A percentile compares a stretch with the other conserved stretches of the same genome.
These are phyloP conservation scores for Globisporangium okanoganense DNA, from an alignment of 352 stramenopile species.

Conservation along the genomic window DNA sequence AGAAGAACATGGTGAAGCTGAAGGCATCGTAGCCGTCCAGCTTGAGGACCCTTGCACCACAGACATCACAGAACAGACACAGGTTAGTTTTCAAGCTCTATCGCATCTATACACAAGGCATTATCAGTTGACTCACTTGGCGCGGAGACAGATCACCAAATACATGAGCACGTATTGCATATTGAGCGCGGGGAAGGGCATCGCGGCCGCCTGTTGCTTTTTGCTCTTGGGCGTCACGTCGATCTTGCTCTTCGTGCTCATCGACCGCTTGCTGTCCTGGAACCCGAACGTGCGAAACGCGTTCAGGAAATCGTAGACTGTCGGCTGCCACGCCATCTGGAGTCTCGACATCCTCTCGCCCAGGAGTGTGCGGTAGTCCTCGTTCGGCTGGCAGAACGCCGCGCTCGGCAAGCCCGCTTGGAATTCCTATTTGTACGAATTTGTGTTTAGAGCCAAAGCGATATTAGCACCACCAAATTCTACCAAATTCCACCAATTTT, in stretches of 20 bases:
- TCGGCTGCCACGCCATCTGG: conserved; percentile 66
- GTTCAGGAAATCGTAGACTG: conserved; percentile 73
- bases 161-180: conserved; percentile 82
- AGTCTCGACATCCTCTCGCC: conserved; percentile 26
- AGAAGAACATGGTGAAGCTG: conserved; percentile 84
- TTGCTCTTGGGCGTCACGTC: conserved; percentile 29
- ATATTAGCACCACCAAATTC: neutral
- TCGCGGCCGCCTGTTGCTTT: conserved; percentile 9
- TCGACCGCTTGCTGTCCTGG: conserved; percentile 78
- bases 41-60: conserved; percentile 27
- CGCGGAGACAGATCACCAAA: conserved; percentile 65
- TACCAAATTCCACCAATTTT: neutral
- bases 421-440: conserved; percentile 23
- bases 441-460: neutral
- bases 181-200: conserved; percentile 70
- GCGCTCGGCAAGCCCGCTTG: conserved; percentile 45
- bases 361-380: conserved; percentile 43
- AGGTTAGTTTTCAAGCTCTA: neutral
- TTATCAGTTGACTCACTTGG: conserved; percentile 29
- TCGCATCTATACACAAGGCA: conserved; percentile 2
- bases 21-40: conserved; percentile 77
- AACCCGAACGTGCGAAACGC: conserved; percentile 78
- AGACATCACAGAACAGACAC: neutral
- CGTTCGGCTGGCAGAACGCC: conserved; percentile 44
- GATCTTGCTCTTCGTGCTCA: conserved; percentile 81